Evolutionary conservation across 257 asterid species (phyloP).

Genomic region (Penstemon davidsonii): DNA sequence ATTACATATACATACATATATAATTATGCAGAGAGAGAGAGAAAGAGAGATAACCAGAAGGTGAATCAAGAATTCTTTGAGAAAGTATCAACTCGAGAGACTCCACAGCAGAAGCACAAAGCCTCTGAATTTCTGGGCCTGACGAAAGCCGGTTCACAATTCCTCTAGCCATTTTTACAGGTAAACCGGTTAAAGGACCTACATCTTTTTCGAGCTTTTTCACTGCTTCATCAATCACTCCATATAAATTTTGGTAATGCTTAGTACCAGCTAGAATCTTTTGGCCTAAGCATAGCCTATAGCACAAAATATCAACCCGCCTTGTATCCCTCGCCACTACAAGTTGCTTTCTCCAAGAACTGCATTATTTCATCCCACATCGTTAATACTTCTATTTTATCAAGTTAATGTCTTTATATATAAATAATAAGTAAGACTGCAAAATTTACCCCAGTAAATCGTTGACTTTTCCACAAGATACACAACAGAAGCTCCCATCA

Average conservation of each 20-base stretch:
- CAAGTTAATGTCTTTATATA: too few relatives aligned
- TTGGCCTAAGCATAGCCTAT: slow-evolving; percentile 81
- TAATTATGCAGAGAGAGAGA: slow-evolving; percentile 9
- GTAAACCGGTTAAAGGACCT: slow-evolving; percentile 92
- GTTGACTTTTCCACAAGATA: slow-evolving; percentile 81
- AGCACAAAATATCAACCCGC: slow-evolving; percentile 87
- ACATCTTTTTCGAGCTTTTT: slow-evolving; percentile 74
- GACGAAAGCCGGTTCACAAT: slow-evolving; percentile 92
- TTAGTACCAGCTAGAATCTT: slow-evolving; percentile 71
- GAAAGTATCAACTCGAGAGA: slow-evolving; percentile 57
- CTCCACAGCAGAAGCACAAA: slow-evolving; percentile 69
- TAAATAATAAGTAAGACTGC: slow-evolving; percentile 11
- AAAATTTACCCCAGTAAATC: slow-evolving; percentile 73
- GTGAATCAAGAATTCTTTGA: slow-evolving; percentile 36
- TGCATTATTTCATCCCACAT: slow-evolving; percentile 37
- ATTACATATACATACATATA: neutral
- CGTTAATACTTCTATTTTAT: slow-evolving; percentile 10
- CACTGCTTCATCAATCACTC: slow-evolving; percentile 59
- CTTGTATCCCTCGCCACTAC: slow-evolving; percentile 83
- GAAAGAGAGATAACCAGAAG: slow-evolving; percentile 41
- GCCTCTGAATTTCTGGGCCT: slow-evolving; percentile 78
- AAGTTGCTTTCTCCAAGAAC: slow-evolving; percentile 86
- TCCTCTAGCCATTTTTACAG: slow-evolving; percentile 92
- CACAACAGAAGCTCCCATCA: slow-evolving; percentile 83
- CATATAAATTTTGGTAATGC: slow-evolving; percentile 47